phyloP scores from a whole-genome alignment of 1,284 basidiomycete genomes.

The Ceratobasidium papillatum region DNA sequence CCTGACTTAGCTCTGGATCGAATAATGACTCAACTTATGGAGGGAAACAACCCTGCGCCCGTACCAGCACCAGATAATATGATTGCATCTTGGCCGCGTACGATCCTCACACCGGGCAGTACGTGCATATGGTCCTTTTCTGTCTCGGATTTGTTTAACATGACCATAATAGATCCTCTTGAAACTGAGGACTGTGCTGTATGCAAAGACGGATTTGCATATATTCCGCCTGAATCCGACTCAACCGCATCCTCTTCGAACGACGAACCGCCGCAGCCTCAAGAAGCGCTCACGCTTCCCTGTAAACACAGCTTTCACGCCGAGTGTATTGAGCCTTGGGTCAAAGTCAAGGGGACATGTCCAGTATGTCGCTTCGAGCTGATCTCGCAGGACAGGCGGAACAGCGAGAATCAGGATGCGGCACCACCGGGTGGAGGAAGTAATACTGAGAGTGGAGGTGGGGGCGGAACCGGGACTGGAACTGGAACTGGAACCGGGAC shows the following conservation, averaged over 20 bases:
- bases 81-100: conserved; percentile 66
- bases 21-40: conserved; percentile 80
- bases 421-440: not conserved
- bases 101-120: conserved; percentile 70
- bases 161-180: conserved; percentile 57
- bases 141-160: conserved; percentile 33
- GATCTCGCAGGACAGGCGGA: conserved; percentile 6
- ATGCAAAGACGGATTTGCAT: conserved; percentile 48
- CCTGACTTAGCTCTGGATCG: conserved; percentile 69
- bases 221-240: conserved; percentile 15
- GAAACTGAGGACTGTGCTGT: conserved; percentile 58
- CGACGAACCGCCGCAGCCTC: conserved; percentile 12
- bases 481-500: not conserved
- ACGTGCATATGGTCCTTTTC: conserved; percentile 48
- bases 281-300: conserved; percentile 64
- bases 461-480: not conserved
- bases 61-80: conserved; percentile 78
- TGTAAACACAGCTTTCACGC: conserved; percentile 85
- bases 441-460: not conserved
- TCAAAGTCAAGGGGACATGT: conserved; percentile 83
- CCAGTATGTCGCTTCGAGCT: conserved; percentile 76
- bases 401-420: not conserved
- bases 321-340: conserved; percentile 81
- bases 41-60: conserved; percentile 58
- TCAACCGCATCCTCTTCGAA: not conserved